These are phyloP conservation scores for Omphalotus olearius DNA, from an alignment of 1,284 basidiomycete species.

Conservation along the genomic window DNA sequence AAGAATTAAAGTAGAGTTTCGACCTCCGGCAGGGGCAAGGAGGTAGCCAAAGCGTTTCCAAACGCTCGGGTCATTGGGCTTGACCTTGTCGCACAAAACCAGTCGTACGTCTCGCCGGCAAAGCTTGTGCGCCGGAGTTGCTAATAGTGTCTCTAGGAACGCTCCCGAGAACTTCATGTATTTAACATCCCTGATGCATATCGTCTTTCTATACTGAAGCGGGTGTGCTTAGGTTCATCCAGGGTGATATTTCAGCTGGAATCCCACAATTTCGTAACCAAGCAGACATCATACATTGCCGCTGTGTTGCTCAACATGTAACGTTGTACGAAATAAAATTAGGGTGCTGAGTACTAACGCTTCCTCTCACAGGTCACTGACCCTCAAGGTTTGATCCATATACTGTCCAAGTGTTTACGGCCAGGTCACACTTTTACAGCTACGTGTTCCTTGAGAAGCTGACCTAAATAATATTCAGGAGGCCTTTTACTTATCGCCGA, in stretches of 20 bases:
- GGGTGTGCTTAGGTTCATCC: conserved; percentile 19
- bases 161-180: conserved; percentile 21
- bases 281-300: conserved; percentile 25
- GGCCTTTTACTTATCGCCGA: conserved; percentile 21
- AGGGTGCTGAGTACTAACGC: too few relatives aligned
- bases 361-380: conserved; percentile 16
- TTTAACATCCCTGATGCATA: neutral
- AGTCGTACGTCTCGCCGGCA: conserved; percentile 13
- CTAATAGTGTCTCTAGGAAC: conserved; percentile 4
- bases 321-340: neutral
- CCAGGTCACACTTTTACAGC: conserved; percentile 15
- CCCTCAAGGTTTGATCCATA: conserved; percentile 17
- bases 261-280: conserved; percentile 18
- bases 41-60: conserved; percentile 22
- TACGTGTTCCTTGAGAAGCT: too few relatives aligned
- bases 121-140: neutral
- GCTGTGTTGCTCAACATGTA: conserved; percentile 24
- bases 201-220: neutral
- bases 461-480: conserved; percentile 11
- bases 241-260: conserved; percentile 19
- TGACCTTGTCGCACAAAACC: conserved; percentile 19
- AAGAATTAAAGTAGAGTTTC: neutral
- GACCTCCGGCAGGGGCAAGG: conserved; percentile 18
- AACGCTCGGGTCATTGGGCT: conserved; percentile 21
- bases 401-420: conserved; percentile 18